Conservation (phyloP, 805 yeast genomes). For the Wickerhamomyces chambardii region DNA sequence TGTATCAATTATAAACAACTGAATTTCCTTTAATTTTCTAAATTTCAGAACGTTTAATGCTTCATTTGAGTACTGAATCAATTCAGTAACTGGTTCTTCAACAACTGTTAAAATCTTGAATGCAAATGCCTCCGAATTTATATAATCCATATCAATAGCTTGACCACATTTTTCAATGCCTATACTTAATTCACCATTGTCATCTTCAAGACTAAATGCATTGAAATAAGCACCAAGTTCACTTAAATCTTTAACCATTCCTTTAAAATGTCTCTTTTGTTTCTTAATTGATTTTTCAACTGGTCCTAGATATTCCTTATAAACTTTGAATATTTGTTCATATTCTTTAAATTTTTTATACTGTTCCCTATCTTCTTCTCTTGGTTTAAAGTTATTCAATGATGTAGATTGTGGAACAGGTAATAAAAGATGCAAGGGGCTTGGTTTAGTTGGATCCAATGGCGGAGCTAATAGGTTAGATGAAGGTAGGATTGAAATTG, state of each 20-base stretch:
- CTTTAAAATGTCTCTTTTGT: slow-evolving; percentile 30
- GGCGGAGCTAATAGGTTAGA: slow-evolving; percentile 54
- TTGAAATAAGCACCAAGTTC: slow-evolving; percentile 71
- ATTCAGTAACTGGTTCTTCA: slow-evolving; percentile 29
- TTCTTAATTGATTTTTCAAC: slow-evolving; percentile 15
- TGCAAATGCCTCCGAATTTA: slow-evolving; percentile 35
- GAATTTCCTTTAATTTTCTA: slow-evolving; percentile 47
- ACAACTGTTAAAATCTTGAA: slow-evolving; percentile 23
- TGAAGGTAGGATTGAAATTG: slow-evolving; percentile 42
- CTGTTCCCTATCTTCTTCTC: slow-evolving; percentile 8
- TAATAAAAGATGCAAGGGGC: slow-evolving; percentile 50
- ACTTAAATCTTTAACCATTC: slow-evolving; percentile 55
- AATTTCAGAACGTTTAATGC: slow-evolving; percentile 42
- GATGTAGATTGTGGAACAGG: slow-evolving; percentile 47
- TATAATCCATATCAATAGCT: slow-evolving; percentile 66
- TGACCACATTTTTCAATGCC: slow-evolving; percentile 79
- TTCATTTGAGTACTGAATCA: slow-evolving; percentile 23
- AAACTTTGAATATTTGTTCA: slow-evolving; percentile 16
- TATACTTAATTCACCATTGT: slow-evolving; percentile 30
- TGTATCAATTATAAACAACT: slow-evolving; percentile 31
- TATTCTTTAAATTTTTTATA: slow-evolving; percentile 14
- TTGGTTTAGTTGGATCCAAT: slow-evolving; percentile 42
- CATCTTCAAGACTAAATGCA: slow-evolving; percentile 45
- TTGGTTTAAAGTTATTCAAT: slow-evolving; percentile 15
- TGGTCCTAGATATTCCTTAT: slow-evolving; percentile 14